Conservation (phyloP, 768 basidiomycete genomes). For the Lactarius sp. region DNA sequence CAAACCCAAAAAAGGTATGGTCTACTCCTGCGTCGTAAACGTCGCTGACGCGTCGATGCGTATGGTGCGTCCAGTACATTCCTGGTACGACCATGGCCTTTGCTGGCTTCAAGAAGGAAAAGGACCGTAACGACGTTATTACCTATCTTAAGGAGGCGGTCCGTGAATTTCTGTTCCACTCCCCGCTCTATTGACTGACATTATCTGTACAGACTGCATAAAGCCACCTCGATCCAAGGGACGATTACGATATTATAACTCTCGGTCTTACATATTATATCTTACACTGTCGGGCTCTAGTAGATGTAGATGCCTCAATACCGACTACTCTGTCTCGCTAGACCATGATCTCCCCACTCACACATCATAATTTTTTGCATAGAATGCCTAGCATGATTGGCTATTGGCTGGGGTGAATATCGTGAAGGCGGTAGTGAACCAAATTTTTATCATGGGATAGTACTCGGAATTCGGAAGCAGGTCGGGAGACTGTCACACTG, state of each 20-base stretch:
- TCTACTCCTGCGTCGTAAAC: not conserved
- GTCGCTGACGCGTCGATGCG: not conserved
- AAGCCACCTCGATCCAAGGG: conserved; percentile 21
- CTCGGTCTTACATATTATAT: conserved; percentile 21
- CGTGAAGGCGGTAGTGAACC: too few relatives aligned
- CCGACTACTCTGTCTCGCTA: conserved; percentile 2
- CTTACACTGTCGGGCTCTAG: conserved; percentile 32
- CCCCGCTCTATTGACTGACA: not conserved
- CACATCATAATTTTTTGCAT: conserved; percentile 5
- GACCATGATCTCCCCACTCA: conserved; percentile 14
- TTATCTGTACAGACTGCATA: conserved; percentile 28
- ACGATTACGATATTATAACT: conserved; percentile 15
- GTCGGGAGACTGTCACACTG: too few relatives aligned
- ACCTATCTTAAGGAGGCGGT: conserved; percentile 75
- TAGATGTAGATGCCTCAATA: conserved; percentile 34
- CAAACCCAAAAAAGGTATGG: conserved; percentile 94
- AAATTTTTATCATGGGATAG: too few relatives aligned
- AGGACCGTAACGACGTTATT: conserved; percentile 94
- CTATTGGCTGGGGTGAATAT: too few relatives aligned
- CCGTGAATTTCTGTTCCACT: conserved; percentile 30
- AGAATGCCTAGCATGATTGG: not conserved
- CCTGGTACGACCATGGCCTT: conserved; percentile 99
- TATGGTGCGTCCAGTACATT: conserved; percentile 57
- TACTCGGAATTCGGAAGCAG: not conserved
- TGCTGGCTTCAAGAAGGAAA: conserved; percentile 97